Percentiles rank a stretch among this genome's conserved stretches.
These are phyloP conservation scores for Jatropha curcas DNA, from an alignment of 345 rosid species.

Conservation along the genomic window DNA sequence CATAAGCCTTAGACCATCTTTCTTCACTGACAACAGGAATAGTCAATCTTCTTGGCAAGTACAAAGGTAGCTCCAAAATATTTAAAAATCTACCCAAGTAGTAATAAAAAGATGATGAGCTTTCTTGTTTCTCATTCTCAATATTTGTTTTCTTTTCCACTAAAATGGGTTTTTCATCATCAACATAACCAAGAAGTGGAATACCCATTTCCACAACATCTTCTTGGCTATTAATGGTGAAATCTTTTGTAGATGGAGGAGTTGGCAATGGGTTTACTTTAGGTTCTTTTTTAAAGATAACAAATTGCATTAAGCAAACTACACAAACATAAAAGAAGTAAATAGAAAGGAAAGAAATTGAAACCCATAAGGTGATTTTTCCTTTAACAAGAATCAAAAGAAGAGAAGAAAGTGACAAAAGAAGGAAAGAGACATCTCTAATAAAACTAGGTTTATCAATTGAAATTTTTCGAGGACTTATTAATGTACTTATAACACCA, in stretches of 20 bases:
- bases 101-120: slow-evolving; percentile 20
- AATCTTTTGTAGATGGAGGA: slow-evolving; percentile 15
- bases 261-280: slow-evolving; percentile 2
- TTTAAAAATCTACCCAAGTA: slow-evolving; percentile 33
- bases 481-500: slow-evolving; percentile 59
- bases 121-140: slow-evolving; percentile 19
- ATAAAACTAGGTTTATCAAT: slow-evolving; percentile 66
- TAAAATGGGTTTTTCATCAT: slow-evolving; percentile 38
- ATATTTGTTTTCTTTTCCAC: slow-evolving; percentile 18
- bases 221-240: slow-evolving; percentile 8
- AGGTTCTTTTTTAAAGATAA: slow-evolving; percentile 14
- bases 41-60: slow-evolving; percentile 77
- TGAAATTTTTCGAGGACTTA: slow-evolving; percentile 36
- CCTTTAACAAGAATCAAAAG: slow-evolving; percentile 55
- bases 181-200: slow-evolving; percentile 54
- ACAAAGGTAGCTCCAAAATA: slow-evolving; percentile 68
- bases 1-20: slow-evolving; percentile 78
- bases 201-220: slow-evolving; percentile 36
- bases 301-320: slow-evolving; percentile 55
- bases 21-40: slow-evolving; percentile 71
- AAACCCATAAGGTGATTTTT: slow-evolving; percentile 55
- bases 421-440: slow-evolving; percentile 74
- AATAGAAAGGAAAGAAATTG: slow-evolving; percentile 58
- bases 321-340: slow-evolving; percentile 60
- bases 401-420: slow-evolving; percentile 59